These are phyloP conservation scores for Galerina marginata DNA, from an alignment of 768 basidiomycete genomes.

Conservation along the genomic window DNA sequence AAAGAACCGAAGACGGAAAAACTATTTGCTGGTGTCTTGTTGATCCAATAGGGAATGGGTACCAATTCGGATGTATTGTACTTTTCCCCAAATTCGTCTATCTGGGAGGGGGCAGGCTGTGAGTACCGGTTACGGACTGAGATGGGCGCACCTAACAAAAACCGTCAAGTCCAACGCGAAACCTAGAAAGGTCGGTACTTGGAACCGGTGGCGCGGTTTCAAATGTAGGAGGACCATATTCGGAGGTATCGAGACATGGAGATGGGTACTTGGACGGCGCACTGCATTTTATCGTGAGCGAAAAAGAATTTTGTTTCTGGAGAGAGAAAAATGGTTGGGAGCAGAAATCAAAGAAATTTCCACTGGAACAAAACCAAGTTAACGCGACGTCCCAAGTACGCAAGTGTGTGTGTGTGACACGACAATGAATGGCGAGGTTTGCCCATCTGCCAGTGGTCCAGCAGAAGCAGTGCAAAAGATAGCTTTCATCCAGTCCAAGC, in stretches of 20 bases:
- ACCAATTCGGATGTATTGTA: not conserved
- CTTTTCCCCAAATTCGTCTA: not conserved
- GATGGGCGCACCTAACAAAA: constrained; percentile 1
- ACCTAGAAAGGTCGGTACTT: constrained; percentile 9
- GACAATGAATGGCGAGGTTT: not conserved
- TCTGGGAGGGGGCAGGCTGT: not conserved
- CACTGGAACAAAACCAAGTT: not conserved
- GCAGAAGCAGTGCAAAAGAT: constrained; percentile 7
- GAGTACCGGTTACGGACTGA: not conserved
- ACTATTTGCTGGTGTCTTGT: constrained; percentile 17
- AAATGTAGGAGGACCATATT: constrained; percentile 8
- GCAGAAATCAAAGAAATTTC: not conserved
- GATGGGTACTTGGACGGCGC: constrained; percentile 14
- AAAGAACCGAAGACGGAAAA: not conserved
- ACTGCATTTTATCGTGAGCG: constrained; percentile 8
- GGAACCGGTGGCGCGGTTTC: constrained; percentile 12
- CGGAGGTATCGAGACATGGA: constrained; percentile 16
- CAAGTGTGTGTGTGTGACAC: not conserved
- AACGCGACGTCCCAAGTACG: not conserved
- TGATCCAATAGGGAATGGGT: constrained; percentile 23
- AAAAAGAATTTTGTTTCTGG: constrained; percentile 20
- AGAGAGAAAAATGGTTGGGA: not conserved
- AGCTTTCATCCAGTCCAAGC: constrained; percentile 18
- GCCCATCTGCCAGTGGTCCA: not conserved
- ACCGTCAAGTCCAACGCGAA: not conserved